Conservation (phyloP, 148 eudicot species). For the Persicaria maculosa region DNA sequence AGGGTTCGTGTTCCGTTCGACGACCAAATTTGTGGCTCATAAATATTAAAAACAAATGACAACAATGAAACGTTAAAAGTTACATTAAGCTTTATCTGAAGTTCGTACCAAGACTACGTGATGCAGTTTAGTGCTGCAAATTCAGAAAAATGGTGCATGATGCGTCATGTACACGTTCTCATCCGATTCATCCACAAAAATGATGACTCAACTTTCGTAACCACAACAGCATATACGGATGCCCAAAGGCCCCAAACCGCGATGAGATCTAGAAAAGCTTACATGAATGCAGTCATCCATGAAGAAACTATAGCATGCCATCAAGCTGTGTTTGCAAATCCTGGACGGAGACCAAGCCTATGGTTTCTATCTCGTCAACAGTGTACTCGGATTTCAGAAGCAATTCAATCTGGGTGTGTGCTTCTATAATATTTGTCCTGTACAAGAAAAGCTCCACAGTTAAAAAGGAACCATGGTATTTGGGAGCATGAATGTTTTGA, state of each 20-base stretch:
- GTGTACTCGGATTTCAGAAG: conserved; percentile 73
- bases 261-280: background rate
- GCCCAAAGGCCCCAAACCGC: background rate
- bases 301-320: conserved; percentile 38
- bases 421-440: conserved; percentile 91
- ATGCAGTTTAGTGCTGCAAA: background rate
- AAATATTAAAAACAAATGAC: background rate
- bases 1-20: background rate
- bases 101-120: background rate
- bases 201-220: no score
- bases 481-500: background rate
- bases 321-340: conserved; percentile 84
- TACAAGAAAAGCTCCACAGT: conserved; percentile 6
- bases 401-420: conserved; percentile 62
- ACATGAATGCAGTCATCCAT: background rate
- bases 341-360: conserved; percentile 57
- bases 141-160: background rate
- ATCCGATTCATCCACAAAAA: background rate
- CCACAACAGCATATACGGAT: no score
- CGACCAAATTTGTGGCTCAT: background rate
- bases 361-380: conserved; percentile 45
- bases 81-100: no score
- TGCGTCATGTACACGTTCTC: background rate
- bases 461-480: background rate
- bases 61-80: background rate